A percentile compares a stretch with the other conserved stretches of the same genome.
Conservation (phyloP, 257 asterid genomes). For the Striga asiatica region DNA sequence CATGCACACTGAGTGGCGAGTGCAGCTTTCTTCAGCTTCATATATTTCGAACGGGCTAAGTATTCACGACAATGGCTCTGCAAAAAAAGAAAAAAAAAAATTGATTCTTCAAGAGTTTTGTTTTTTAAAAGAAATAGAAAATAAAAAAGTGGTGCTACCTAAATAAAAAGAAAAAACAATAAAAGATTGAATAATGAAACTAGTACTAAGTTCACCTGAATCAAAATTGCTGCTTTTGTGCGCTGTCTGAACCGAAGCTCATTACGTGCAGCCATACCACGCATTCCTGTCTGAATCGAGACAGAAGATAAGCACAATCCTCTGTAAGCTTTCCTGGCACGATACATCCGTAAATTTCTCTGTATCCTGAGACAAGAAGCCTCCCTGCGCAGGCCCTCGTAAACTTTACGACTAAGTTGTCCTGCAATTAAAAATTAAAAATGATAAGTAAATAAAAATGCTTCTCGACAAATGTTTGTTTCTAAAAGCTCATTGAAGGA, state of each 20-base stretch:
- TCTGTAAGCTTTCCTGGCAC: constrained; percentile 61
- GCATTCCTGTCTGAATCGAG: constrained; percentile 67
- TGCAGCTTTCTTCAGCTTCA: constrained; percentile 50
- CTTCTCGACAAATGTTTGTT: background rate
- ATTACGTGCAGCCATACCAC: constrained; percentile 74
- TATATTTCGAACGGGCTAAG: constrained; percentile 43
- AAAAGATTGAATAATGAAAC: too few relatives aligned
- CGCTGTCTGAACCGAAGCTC: constrained; percentile 64
- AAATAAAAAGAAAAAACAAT: background rate
- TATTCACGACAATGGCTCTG: constrained; percentile 69
- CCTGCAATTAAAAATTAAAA: constrained; percentile 28
- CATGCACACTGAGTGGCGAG: constrained; percentile 70
- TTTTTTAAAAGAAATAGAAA: background rate
- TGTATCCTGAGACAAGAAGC: constrained; percentile 57
- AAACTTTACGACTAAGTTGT: constrained; percentile 49
- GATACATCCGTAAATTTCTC: constrained; percentile 52
- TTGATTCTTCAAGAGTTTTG: constrained; percentile 9
- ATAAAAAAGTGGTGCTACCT: background rate
- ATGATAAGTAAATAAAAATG: background rate
- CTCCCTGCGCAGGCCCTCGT: constrained; percentile 54
- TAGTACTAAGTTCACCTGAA: constrained; percentile 76
- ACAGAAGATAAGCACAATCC: constrained; percentile 47
- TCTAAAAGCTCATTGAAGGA: too few relatives aligned
- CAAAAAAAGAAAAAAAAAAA: too few relatives aligned
- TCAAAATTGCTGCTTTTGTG: constrained; percentile 58